phyloP scores from a whole-genome alignment of 495 filamentous ascomycete species.

The Hyaloscypha variabilis region DNA sequence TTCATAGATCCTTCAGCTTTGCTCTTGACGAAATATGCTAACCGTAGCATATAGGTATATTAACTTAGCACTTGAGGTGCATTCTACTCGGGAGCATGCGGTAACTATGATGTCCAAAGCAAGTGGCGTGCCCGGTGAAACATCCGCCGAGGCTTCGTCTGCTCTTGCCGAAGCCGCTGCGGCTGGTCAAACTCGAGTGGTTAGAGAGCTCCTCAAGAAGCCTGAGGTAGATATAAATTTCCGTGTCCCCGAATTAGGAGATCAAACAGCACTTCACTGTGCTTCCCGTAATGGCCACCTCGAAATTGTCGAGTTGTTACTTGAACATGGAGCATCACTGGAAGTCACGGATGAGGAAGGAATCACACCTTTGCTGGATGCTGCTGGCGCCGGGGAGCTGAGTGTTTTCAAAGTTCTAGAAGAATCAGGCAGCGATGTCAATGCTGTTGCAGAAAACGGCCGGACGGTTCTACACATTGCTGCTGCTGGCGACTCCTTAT shows the following conservation, averaged over 20 bases:
- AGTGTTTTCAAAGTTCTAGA: background rate
- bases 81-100: background rate
- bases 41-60: background rate
- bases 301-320: slow-evolving; percentile 27
- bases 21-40: background rate
- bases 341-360: slow-evolving; percentile 3
- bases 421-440: slow-evolving; percentile 6
- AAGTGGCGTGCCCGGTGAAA: background rate
- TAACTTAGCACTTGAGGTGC: background rate
- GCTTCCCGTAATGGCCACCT: slow-evolving; percentile 8
- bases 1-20: background rate
- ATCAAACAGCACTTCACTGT: slow-evolving; percentile 18
- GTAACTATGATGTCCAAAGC: background rate
- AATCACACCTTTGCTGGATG: slow-evolving; percentile 2
- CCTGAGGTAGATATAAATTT: background rate
- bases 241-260: background rate
- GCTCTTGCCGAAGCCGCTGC: background rate
- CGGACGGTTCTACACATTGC: slow-evolving; percentile 24
- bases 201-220: background rate
- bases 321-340: slow-evolving; percentile 21
- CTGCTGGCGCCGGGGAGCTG: background rate
- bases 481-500: background rate
- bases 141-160: background rate
- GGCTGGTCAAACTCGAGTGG: background rate
- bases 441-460: slow-evolving; percentile 16